phyloP scores from a whole-genome alignment of 352 stramenopile species.

The Globisporangium echinulatum region DNA sequence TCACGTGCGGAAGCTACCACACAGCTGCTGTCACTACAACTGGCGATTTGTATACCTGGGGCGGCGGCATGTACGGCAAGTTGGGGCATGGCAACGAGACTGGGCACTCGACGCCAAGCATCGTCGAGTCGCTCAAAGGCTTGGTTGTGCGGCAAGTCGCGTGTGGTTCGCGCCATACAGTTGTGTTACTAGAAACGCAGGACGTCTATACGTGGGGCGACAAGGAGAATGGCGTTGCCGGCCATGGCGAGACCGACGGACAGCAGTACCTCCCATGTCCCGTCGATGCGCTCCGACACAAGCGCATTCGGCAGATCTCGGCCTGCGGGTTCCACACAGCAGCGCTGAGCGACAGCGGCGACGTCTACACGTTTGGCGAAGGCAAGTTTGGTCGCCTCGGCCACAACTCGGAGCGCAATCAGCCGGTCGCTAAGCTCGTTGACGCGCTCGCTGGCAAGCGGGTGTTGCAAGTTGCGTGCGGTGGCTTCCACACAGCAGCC shows the following conservation, averaged over 20 bases:
- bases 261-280: constrained; percentile 93
- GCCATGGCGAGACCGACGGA: constrained; percentile 92
- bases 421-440: constrained; percentile 66
- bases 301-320: constrained; percentile 85
- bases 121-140: constrained; percentile 92
- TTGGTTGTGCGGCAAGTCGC: constrained; percentile 89
- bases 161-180: constrained; percentile 92
- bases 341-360: constrained; percentile 73
- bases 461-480: constrained; percentile 84
- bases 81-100: constrained; percentile 91
- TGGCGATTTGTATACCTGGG: constrained; percentile 92
- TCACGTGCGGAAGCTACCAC: constrained; percentile 95
- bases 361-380: constrained; percentile 93
- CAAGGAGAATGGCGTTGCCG: constrained; percentile 94
- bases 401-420: constrained; percentile 81
- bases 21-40: constrained; percentile 92
- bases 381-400: constrained; percentile 88
- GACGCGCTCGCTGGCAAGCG: constrained; percentile 64
- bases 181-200: constrained; percentile 83
- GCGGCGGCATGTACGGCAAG: constrained; percentile 95
- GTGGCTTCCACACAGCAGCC: constrained; percentile 83
- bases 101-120: constrained; percentile 89
- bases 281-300: constrained; percentile 85
- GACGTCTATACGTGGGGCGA: constrained; percentile 94
- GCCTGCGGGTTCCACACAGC: constrained; percentile 86